Evolutionary conservation across 2,329 filamentous ascomycete species (phyloP).

Genomic region (Dothideomycetes sp.): DNA sequence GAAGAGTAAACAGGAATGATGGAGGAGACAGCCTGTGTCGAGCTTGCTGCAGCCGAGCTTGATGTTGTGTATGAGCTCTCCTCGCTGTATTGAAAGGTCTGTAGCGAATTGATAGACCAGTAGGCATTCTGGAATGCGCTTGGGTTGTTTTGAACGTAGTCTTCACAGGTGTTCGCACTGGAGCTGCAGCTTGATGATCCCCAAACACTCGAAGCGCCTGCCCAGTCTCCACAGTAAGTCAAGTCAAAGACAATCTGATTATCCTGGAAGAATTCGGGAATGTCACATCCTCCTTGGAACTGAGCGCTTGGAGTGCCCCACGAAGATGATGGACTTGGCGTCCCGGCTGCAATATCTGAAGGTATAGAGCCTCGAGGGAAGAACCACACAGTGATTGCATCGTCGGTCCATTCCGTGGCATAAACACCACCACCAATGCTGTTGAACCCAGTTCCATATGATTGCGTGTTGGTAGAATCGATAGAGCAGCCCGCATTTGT

Average conservation of each 20-base stretch:
- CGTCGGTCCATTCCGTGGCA: constrained; percentile 21
- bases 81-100: constrained; percentile 21
- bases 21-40: neutral
- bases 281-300: constrained; percentile 53
- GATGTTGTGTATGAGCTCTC: neutral
- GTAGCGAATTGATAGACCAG: constrained; percentile 29
- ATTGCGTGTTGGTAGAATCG: constrained; percentile 36
- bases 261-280: constrained; percentile 52
- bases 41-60: neutral
- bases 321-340: constrained; percentile 44
- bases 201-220: constrained; percentile 22
- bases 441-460: constrained; percentile 26
- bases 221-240: constrained; percentile 31
- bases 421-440: constrained; percentile 35
- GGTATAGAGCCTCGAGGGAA: constrained; percentile 25
- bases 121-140: constrained; percentile 26
- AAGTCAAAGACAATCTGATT: constrained; percentile 37
- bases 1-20: neutral
- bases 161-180: constrained; percentile 17
- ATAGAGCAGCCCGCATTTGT: constrained; percentile 24
- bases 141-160: constrained; percentile 23
- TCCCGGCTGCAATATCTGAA: constrained; percentile 29
- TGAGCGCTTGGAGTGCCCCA: constrained; percentile 56
- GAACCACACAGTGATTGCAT: constrained; percentile 23
- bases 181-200: constrained; percentile 25